These are phyloP conservation scores for Backusella psychrophila DNA, from an alignment of 192 early-diverging fungal genomes.

Conservation along the genomic window DNA sequence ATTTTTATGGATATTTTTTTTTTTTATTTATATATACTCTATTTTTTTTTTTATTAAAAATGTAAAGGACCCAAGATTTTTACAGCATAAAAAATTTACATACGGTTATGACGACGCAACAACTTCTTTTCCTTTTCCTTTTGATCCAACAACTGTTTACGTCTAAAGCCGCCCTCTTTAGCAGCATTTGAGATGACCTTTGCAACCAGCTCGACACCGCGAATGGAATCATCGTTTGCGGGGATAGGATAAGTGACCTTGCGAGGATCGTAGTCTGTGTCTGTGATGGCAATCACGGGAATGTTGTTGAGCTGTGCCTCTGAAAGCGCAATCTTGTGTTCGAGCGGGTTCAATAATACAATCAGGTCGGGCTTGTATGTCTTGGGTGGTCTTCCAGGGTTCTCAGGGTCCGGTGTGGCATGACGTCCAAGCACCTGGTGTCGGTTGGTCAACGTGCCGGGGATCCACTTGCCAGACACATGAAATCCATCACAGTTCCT, in stretches of 20 bases:
- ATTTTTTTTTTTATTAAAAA: background rate
- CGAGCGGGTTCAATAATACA: constrained; percentile 79
- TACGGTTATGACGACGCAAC: background rate
- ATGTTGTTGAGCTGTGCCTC: constrained; percentile 78
- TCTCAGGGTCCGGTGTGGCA: constrained; percentile 43
- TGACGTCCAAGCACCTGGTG: constrained; percentile 66
- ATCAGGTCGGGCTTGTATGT: constrained; percentile 79
- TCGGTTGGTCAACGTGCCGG: constrained; percentile 87
- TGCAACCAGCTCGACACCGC: constrained; percentile 76
- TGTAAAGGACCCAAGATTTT: background rate
- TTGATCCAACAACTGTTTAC: constrained; percentile 35
- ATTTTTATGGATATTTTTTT: background rate
- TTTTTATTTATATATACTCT: background rate
- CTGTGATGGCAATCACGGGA: constrained; percentile 87
- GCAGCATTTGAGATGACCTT: constrained; percentile 74
- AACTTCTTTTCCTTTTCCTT: constrained; percentile 26
- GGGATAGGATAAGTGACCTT: constrained; percentile 89
- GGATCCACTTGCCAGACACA: constrained; percentile 77
- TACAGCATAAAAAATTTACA: background rate
- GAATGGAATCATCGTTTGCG: constrained; percentile 89
- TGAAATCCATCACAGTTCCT: constrained; percentile 73
- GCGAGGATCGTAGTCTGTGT: constrained; percentile 88
- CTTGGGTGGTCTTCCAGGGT: constrained; percentile 38
- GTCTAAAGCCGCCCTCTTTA: constrained; percentile 54
- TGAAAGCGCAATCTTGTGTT: constrained; percentile 76